Percentiles rank a stretch among this genome's conserved stretches.
phyloP scores from a whole-genome alignment of 495 filamentous ascomycete species.

The Hypoxylon intermedium region DNA sequence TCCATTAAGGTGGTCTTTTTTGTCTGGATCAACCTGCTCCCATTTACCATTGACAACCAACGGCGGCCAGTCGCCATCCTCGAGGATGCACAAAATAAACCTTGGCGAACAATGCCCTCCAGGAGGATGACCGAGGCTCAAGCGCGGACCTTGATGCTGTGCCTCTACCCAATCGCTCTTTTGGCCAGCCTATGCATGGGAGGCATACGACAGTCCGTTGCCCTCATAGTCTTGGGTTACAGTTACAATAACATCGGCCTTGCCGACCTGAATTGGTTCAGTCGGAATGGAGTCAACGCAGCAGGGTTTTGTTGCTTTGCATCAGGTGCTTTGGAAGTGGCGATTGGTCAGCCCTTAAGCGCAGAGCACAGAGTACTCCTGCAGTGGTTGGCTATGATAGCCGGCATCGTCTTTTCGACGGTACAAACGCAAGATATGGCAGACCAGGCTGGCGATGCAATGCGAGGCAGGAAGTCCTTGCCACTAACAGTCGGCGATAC shows the following conservation, averaged over 20 bases:
- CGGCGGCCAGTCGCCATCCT: constrained; percentile 48
- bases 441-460: constrained; percentile 55
- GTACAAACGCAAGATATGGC: constrained; percentile 59
- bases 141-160: constrained; percentile 44
- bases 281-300: constrained; percentile 54
- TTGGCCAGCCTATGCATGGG: constrained; percentile 23
- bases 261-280: constrained; percentile 44
- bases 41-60: constrained; percentile 58
- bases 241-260: not conserved
- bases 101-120: constrained; percentile 61
- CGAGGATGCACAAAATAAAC: constrained; percentile 65
- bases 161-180: constrained; percentile 44
- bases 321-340: constrained; percentile 32
- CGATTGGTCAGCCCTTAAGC: constrained; percentile 1
- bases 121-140: constrained; percentile 46
- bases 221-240: not conserved
- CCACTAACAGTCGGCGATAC: constrained; percentile 54
- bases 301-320: constrained; percentile 46
- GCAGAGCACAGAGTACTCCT: not conserved
- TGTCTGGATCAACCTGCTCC: constrained; percentile 47
- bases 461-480: constrained; percentile 49
- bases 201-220: not conserved
- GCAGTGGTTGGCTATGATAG: constrained; percentile 54
- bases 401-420: constrained; percentile 54
- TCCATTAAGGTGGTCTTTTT: not conserved